A percentile compares a stretch with the other conserved stretches of the same genome.
phyloP scores from a whole-genome alignment of 768 basidiomycete genomes.

The Lactifluus pinguis region DNA sequence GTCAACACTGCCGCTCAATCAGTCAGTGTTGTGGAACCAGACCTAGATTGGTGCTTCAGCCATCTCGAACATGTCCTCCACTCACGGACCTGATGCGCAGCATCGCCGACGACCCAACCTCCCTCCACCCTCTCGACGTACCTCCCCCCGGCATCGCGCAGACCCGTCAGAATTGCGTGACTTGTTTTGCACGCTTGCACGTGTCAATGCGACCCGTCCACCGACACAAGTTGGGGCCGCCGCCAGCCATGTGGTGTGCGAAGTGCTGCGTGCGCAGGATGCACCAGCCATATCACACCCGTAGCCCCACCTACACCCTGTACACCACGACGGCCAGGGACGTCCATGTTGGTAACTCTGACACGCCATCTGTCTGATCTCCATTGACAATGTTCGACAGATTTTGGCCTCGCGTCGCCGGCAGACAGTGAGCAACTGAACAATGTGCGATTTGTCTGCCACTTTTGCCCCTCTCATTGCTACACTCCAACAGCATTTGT shows the following conservation, averaged over 20 bases:
- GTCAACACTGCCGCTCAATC: conserved; percentile 45
- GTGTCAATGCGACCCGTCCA: conserved; percentile 58
- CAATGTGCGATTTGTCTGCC: too few relatives aligned
- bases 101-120: conserved; percentile 17
- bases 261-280: conserved; percentile 58
- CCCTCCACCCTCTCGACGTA: conserved; percentile 30
- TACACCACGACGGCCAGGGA: conserved; percentile 46
- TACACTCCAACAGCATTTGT: too few relatives aligned
- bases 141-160: conserved; percentile 26
- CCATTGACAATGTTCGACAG: too few relatives aligned
- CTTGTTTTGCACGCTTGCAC: conserved; percentile 56
- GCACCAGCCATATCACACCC: conserved; percentile 42
- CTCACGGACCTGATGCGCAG: conserved; percentile 33
- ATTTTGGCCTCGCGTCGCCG: too few relatives aligned
- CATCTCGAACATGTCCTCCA: conserved; percentile 42
- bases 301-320: conserved; percentile 43
- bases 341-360: too few relatives aligned
- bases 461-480: too few relatives aligned
- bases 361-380: too few relatives aligned
- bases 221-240: conserved; percentile 60
- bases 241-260: conserved; percentile 56
- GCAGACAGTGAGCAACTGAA: too few relatives aligned
- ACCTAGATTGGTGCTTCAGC: conserved; percentile 57
- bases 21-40: conserved; percentile 43
- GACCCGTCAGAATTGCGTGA: conserved; percentile 39